Evolutionary conservation across 306 rosid species (phyloP), one percentile per base, ranked within the genome.

Genomic region (Vigna radiata): DNA sequence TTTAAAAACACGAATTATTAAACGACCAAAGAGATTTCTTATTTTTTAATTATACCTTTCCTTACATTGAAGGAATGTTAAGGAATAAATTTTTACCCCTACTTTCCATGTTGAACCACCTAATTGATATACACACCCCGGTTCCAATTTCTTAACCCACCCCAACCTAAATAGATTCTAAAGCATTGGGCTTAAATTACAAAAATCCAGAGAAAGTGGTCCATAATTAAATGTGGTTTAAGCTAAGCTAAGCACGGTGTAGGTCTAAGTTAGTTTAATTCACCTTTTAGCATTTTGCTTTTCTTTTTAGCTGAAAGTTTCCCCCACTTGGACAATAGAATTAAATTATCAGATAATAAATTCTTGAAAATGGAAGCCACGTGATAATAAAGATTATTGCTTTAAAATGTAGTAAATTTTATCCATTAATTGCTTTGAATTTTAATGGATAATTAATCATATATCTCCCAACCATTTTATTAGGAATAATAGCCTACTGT

Each of bases 131-230:
- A 5, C 52, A 19, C 14, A 17, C 16, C 47, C 25, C 12, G 37
- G 7, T 63, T 17, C 48, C 5, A 36, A 15, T 47, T 47, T 48
- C 44, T 15, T 9, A 7, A n/a, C 15, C 67, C 41, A 14, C 67
- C 14, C 39, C 52, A 54, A 19, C 14, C 39, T 21, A 19, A 36
- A 58, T 41, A 48, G 44, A 5, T 11, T 13, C 13, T 10, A 43
- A 56, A 43, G 4, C 7, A 52, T 37, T 41, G 54, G 70, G 69
- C 47, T 27, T 73, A 29, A 60, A 60, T n/a, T 60, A 3, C 13
- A 46, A 74, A 44, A 27, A 6, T 33, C 17, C 17, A 63, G 17
- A 15, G 7, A 75, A 33, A 76, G 7, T 50, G 72, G 65, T 53
- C 73, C 54, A 64, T 12, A 7, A 16, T 50, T 65, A 19, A 39